These are phyloP conservation scores for Reticulascus tulasneorum DNA, from an alignment of 2,329 filamentous ascomycete genomes.

Conservation along the genomic window DNA sequence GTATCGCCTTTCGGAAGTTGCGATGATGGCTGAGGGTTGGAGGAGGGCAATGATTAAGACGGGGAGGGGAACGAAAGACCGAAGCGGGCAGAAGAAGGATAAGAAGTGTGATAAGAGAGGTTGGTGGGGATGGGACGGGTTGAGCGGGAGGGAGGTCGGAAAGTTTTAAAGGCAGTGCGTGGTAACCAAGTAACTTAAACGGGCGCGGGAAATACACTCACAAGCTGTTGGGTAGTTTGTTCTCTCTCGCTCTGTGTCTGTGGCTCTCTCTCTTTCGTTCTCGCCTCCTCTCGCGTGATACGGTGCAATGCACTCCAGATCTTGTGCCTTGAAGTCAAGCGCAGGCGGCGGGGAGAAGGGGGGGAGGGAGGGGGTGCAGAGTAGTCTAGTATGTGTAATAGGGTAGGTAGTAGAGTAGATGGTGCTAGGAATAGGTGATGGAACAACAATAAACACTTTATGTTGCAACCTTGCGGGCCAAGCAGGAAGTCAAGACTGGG, in stretches of 20 bases:
- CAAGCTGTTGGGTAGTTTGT: conserved; percentile 5
- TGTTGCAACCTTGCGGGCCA: conserved; percentile 9
- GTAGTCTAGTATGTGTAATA: conserved; percentile 3
- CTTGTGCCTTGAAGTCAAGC: conserved; percentile 12
- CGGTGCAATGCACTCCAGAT: conserved; percentile 14
- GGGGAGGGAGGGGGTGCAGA: not conserved
- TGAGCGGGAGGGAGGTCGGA: conserved; percentile 10
- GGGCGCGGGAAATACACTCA: conserved; percentile 8
- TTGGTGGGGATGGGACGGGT: conserved; percentile 9
- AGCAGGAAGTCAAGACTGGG: conserved; percentile 8
- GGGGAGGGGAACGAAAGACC: conserved; percentile 6
- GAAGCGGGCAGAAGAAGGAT: conserved; percentile 4
- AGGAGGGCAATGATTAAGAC: conserved; percentile 5
- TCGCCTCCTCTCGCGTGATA: conserved; percentile 9
- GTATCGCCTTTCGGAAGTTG: no score
- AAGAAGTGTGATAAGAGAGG: conserved; percentile 13
- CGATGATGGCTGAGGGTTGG: conserved; percentile 1
- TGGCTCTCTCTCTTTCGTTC: no score
- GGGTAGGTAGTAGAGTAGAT: conserved; percentile 1
- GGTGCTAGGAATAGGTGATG: conserved; percentile 8
- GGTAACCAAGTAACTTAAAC: conserved; percentile 4
- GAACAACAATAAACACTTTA: conserved; percentile 16
- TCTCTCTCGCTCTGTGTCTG: not conserved
- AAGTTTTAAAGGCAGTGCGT: conserved; percentile 12
- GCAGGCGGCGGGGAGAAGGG: conserved; percentile 1